Conservation (phyloP, 2,329 filamentous ascomycete species). For the Berkeleyomyces rouxiae region DNA sequence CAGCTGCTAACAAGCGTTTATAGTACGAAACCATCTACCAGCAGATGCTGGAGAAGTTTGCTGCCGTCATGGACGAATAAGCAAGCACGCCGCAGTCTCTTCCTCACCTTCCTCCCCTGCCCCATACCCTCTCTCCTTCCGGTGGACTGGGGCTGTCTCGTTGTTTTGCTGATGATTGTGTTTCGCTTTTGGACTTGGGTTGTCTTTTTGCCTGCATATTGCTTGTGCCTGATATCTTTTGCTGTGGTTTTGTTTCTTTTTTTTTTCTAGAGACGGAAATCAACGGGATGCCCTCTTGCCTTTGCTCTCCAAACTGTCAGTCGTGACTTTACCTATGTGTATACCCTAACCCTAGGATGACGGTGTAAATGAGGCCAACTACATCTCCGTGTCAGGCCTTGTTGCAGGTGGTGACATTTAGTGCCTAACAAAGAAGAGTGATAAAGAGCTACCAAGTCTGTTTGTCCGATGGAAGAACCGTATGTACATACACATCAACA, state of each 20-base stretch:
- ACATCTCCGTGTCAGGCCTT: not conserved
- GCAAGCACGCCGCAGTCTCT: not conserved
- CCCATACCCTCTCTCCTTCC: no score
- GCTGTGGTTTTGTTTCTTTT: not conserved
- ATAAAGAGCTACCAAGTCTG: not conserved
- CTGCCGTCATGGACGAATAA: slow-evolving; percentile 88
- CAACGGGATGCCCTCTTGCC: not conserved
- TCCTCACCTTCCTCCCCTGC: no score
- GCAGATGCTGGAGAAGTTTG: slow-evolving; percentile 93
- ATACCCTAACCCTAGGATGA: not conserved
- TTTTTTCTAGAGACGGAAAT: not conserved
- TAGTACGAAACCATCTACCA: slow-evolving; percentile 87
- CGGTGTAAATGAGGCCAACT: not conserved
- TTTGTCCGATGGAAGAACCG: not conserved
- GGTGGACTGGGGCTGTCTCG: not conserved
- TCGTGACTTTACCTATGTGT: not conserved
- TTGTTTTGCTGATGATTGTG: not conserved
- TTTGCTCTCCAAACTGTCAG: not conserved
- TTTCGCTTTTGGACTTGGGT: not conserved
- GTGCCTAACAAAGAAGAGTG: not conserved
- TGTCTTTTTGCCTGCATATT: not conserved
- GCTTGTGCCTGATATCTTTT: not conserved
- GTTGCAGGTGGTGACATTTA: not conserved
- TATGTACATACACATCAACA: not conserved
- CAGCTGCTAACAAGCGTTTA: slow-evolving; percentile 23